These are phyloP conservation scores for Flaveria trinervia DNA, from an alignment of 129 eudicot species.

Conservation along the genomic window DNA sequence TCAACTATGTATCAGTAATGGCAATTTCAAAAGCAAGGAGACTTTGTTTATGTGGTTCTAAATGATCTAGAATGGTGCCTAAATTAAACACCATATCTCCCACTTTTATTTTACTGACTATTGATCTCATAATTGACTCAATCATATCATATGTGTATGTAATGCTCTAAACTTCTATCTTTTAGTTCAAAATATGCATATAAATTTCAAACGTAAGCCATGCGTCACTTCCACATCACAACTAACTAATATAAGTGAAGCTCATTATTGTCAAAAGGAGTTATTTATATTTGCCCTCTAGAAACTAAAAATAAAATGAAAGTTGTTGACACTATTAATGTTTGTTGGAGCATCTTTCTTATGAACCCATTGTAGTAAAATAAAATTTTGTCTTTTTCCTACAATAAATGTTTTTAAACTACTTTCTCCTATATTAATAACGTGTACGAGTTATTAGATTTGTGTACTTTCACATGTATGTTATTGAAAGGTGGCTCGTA, in stretches of 20 bases:
- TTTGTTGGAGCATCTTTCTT: background rate
- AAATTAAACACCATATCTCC: background rate
- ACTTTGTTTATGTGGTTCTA: background rate
- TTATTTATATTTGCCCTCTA: background rate
- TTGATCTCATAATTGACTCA: background rate
- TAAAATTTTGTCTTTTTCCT: background rate
- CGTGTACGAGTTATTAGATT: too few relatives aligned
- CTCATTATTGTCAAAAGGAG: background rate
- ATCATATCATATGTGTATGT: background rate
- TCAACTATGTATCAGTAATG: background rate
- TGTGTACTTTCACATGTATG: too few relatives aligned
- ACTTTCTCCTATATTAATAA: too few relatives aligned
- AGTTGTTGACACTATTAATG: background rate
- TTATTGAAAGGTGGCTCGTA: too few relatives aligned
- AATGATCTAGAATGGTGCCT: background rate
- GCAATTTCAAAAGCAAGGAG: background rate
- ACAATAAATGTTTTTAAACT: too few relatives aligned
- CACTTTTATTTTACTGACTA: slow-evolving; percentile 8
- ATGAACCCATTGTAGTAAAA: background rate
- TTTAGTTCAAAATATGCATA: background rate
- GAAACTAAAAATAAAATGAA: background rate
- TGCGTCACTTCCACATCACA: slow-evolving; percentile 22
- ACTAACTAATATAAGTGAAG: background rate
- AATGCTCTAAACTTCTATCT: background rate
- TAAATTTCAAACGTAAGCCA: background rate